Percentiles rank a stretch among this genome's conserved stretches.
These are phyloP conservation scores for Benincasa hispida DNA, from an alignment of 306 rosid species.

Conservation along the genomic window DNA sequence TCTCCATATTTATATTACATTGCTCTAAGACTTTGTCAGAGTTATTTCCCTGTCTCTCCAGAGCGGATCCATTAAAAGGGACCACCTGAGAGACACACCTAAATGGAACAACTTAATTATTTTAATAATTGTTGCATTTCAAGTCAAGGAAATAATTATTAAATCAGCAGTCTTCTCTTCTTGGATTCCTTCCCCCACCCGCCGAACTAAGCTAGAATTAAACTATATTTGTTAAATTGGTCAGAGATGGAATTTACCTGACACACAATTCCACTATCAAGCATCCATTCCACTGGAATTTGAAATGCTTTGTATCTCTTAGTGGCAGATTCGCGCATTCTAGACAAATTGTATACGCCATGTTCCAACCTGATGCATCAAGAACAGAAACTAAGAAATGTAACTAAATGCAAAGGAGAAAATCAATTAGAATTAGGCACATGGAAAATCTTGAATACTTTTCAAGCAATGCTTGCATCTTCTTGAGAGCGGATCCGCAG, in stretches of 20 bases:
- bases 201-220: not conserved
- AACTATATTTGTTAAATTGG: not conserved
- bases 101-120: constrained; percentile 1
- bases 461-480: constrained; percentile 86
- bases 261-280: constrained; percentile 55
- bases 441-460: constrained; percentile 30
- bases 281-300: constrained; percentile 97
- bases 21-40: constrained; percentile 11
- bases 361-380: constrained; percentile 71
- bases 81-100: constrained; percentile 6
- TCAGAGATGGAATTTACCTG: constrained; percentile 47
- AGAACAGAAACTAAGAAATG: not conserved
- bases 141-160: not conserved
- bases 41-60: constrained; percentile 12
- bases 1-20: constrained; percentile 7
- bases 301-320: constrained; percentile 61
- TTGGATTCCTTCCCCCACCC: not conserved
- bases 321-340: constrained; percentile 82
- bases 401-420: not conserved
- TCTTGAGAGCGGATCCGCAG: constrained; percentile 74
- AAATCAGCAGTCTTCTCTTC: not conserved
- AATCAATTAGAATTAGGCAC: not conserved
- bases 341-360: constrained; percentile 68
- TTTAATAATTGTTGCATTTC: not conserved
- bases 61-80: constrained; percentile 5